Evolutionary conservation across 306 rosid genomes (phyloP).

Genomic region (Trifolium repens): DNA sequence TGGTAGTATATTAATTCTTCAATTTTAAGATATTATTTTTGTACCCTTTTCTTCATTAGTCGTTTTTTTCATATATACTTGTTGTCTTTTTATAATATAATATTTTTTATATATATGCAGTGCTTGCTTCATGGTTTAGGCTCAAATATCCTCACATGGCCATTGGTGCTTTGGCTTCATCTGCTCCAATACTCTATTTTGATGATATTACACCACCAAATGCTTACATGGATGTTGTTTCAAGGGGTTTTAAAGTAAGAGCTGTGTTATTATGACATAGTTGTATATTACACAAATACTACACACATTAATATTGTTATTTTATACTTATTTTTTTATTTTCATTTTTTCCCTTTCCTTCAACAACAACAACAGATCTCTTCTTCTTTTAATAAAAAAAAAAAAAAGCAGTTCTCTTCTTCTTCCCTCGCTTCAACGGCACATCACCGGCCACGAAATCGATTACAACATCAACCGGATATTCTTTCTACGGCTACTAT

Average conservation of each 20-base stretch:
- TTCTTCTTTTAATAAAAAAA: no score
- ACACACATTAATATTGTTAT: no score
- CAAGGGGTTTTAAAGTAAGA: constrained; percentile 68
- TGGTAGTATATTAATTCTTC: background rate
- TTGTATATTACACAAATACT: no score
- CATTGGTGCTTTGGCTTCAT: constrained; percentile 81
- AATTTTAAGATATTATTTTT: background rate
- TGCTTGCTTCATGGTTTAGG: constrained; percentile 91
- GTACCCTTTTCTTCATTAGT: background rate
- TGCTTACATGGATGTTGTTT: constrained; percentile 61
- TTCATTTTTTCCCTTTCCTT: no score
- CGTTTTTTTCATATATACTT: background rate
- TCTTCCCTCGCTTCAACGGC: no score
- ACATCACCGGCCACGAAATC: no score
- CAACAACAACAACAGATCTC: no score
- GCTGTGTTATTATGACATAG: no score
- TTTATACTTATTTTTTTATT: no score
- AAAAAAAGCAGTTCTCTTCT: no score
- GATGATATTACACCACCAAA: constrained; percentile 56
- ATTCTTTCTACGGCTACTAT: no score
- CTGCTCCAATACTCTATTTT: constrained; percentile 80
- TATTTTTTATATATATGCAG: constrained; percentile 46
- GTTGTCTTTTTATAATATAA: background rate
- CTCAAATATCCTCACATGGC: constrained; percentile 82
- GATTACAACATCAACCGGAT: no score